Base-by-base conservation (phyloP, 345 rosid genomes). In the Eucalyptus shirleyi region DNA sequence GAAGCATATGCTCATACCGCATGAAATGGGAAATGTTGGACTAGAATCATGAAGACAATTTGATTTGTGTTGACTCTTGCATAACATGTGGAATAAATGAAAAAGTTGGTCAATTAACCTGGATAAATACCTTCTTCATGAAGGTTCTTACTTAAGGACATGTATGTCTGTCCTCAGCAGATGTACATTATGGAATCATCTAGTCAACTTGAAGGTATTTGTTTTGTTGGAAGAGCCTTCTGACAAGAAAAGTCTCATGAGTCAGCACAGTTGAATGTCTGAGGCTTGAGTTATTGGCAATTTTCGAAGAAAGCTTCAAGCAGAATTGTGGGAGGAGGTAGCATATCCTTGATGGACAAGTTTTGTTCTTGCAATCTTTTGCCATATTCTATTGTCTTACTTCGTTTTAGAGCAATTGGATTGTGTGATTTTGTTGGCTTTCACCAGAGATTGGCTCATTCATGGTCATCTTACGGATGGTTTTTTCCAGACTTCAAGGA, bases 361-460 rank as follows among this genome's bases (percentile, higher is more conserved):
- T 59, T 59, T 59, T 55, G 65, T 0, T 59, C 18, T 26, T 49
- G 5, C 19, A 28, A 30, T 51, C 62, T 45, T 50, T 16, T 4
- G 0, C 86, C 32, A 47, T 59, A 19, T 85, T 87, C 82, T 19
- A 3, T 55, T 50, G 47, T 67, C 17, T 49, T 55, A 44, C 88
- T 85, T 28, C 16, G 0, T 82, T n/a, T 86, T 6, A 51, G 21
- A n/a, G 12, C 6, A 18, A 37, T 8, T 16, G 23, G 18, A 94
- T 94, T 50, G 89, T 92, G 94, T 95, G 92, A 91, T 94, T 87
- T 37, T 93, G 86, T 92, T 94, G 77, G 95, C 94, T 95, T 92
- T 93, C 93, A 94, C 96, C 77, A 89, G 93, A 95, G 98, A 94
- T 94, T 87, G 90, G 93, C 93, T 92, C 92, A 87, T 86, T 87